A percentile compares a stretch with the other conserved stretches of the same genome.
These are phyloP conservation scores for Phytopythium cucurbitacearum DNA, from an alignment of 352 stramenopile genomes.

Conservation along the genomic window DNA sequence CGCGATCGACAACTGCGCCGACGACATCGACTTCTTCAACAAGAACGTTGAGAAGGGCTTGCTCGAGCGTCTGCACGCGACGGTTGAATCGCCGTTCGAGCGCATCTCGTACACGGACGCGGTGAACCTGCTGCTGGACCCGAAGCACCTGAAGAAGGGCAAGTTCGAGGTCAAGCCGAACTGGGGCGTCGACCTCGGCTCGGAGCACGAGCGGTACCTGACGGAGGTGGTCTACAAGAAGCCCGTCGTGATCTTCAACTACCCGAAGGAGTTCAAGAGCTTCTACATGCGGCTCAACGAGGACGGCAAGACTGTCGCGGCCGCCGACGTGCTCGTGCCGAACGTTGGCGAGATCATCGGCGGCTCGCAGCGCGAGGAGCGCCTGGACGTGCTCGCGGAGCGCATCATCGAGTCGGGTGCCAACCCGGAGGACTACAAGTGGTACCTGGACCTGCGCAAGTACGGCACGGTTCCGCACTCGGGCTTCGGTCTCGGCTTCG, in stretches of 20 bases:
- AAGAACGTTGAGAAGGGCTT: conserved; percentile 90
- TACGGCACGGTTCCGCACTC: conserved; percentile 95
- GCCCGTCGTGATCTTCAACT: conserved; percentile 98
- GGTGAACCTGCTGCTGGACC: conserved; percentile 88
- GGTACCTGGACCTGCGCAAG: conserved; percentile 96
- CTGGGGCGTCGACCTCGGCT: conserved; percentile 96
- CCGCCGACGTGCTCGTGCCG: conserved; percentile 97
- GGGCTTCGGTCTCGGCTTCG: conserved; percentile 98
- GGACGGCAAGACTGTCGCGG: conserved; percentile 95
- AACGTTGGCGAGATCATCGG: conserved; percentile 97
- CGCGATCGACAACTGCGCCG: conserved; percentile 88
- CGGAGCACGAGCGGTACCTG: conserved; percentile 96
- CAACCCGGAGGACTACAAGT: conserved; percentile 90
- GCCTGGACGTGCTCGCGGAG: conserved; percentile 87
- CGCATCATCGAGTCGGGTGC: conserved; percentile 66
- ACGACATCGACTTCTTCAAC: conserved; percentile 95
- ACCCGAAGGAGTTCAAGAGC: conserved; percentile 98
- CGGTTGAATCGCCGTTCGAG: conserved; percentile 51
- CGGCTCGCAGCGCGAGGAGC: conserved; percentile 95
- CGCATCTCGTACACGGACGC: conserved; percentile 94
- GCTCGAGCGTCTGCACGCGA: conserved; percentile 47
- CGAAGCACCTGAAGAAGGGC: conserved; percentile 74
- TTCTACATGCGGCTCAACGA: conserved; percentile 99
- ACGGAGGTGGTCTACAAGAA: conserved; percentile 88
- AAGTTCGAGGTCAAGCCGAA: conserved; percentile 88